Base-by-base conservation (phyloP, 2,329 filamentous ascomycete species). In the Nemania bipapillata region DNA sequence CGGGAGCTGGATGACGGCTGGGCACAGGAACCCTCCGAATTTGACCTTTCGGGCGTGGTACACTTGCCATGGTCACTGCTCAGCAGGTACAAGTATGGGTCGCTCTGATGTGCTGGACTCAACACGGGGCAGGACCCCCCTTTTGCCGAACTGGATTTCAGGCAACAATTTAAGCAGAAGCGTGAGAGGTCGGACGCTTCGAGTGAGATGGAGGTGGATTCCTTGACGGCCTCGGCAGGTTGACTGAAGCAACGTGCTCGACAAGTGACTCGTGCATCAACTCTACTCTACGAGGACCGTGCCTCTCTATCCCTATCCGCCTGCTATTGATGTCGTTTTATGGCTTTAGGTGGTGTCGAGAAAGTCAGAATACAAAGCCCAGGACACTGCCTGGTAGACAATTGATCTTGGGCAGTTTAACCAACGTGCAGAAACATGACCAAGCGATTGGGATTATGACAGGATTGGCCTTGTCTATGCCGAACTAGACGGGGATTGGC, bases 111-210 rank as follows among this genome's bases (percentile, higher is more conserved):
- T 45, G 28, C 11, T 54, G n/a, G 22, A n/a, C 3, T 53, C 26
- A 20, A 35, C 35, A 55, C 49, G 47, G 56, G 49, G 32, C 65
- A 24, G 30, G 28, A 22, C 37, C n/a, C 40, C 40, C 40, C 55
- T 26, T 20, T 49, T 50, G n/a, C 49, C 45, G 50, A 47, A 22
- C 45, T 12, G 7, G 40, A 53, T 62, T 58, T 42, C 63, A 69
- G 66, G 66, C 66, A 66, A 58, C 63, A 35, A 57, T 63, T 58
- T 55, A 60, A 69, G 55, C n/a, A 26, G 58, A 55, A 20, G 40
- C 2, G 30, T 20, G 49, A 66, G 58, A 58, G 47, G 54, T 26
- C 35, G 42, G 3, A 40, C 47, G 56, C 22, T 49, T n/a, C 28
- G 20, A 35, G 42, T 15, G 30, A 50, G 40, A 52, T 26, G 5